phyloP scores from a whole-genome alignment of 2,329 filamentous ascomycete genomes.

The Clarireedia monteithiana region DNA sequence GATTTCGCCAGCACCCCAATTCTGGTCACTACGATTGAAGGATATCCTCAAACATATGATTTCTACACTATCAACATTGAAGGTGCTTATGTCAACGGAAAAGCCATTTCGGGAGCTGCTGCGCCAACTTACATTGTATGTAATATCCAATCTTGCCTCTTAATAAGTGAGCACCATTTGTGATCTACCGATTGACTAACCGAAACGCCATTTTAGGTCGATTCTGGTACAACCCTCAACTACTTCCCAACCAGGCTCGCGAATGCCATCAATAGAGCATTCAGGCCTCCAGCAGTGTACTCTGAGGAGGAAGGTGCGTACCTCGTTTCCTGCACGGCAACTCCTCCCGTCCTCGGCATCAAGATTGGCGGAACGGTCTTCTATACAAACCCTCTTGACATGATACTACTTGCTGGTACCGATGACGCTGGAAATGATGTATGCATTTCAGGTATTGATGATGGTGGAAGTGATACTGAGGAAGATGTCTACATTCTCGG shows the following conservation, averaged over 20 bases:
- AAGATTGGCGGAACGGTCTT: conserved; percentile 31
- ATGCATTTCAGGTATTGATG: conserved; percentile 31
- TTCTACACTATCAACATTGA: conserved; percentile 21
- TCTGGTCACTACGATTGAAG: conserved; percentile 16
- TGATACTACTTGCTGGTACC: conserved; percentile 22
- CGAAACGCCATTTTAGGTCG: conserved; percentile 22
- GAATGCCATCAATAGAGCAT: conserved; percentile 32
- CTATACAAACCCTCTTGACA: conserved; percentile 25
- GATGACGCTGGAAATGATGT: conserved; percentile 12
- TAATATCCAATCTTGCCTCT: too few relatives aligned
- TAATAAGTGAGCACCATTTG: too few relatives aligned
- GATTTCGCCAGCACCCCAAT: conserved; percentile 18
- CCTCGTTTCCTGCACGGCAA: conserved; percentile 35
- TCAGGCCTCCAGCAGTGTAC: conserved; percentile 35
- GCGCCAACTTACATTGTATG: conserved; percentile 12
- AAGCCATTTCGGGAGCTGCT: conserved; percentile 1
- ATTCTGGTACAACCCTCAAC: conserved; percentile 36
- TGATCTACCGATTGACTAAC: too few relatives aligned
- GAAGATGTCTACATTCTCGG: conserved; percentile 34
- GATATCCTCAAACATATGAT: conserved; percentile 10
- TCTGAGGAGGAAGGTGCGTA: conserved; percentile 28
- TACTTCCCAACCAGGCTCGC: conserved; percentile 34
- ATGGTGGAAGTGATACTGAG: conserved; percentile 25
- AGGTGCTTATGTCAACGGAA: conserved; percentile 6
- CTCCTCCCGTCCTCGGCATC: conserved; percentile 34